Evolutionary conservation across 139 green algal species (phyloP).

Genomic region (Chlamydomonas sp.): DNA sequence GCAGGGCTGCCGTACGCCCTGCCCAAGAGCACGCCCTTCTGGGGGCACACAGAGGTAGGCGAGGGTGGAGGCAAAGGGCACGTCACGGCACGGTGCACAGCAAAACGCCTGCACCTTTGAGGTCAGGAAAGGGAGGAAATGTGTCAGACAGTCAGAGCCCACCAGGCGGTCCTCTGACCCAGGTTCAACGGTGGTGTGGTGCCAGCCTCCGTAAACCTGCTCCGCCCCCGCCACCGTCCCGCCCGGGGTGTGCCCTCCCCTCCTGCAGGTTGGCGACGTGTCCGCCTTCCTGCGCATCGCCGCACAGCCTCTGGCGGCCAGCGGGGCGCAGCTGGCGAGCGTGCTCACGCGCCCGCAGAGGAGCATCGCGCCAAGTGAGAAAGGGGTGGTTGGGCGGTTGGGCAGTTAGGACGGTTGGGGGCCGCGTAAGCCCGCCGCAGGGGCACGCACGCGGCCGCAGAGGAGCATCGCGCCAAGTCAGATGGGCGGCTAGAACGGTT

Average conservation of each 20-base stretch:
- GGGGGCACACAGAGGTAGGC: neutral
- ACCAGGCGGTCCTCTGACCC: too few species aligned
- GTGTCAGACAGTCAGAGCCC: too few species aligned
- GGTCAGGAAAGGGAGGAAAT: too few species aligned
- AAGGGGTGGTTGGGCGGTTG: neutral
- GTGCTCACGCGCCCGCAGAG: constrained; percentile 4
- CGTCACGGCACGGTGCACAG: neutral
- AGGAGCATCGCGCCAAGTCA: neutral
- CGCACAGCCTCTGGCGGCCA: neutral
- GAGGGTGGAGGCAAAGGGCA: neutral
- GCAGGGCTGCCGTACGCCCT: constrained; percentile 17
- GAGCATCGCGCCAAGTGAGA: neutral
- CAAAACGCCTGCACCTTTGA: neutral
- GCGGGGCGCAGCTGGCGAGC: neutral
- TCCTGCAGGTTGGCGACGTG: neutral
- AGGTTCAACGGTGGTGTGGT: too few species aligned
- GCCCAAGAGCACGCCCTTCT: constrained; percentile 29
- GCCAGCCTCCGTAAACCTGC: too few species aligned
- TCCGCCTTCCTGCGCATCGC: neutral
- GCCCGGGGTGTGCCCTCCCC: too few species aligned
- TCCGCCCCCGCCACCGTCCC: too few species aligned
- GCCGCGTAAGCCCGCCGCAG: too few species aligned
- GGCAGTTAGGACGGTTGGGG: neutral
- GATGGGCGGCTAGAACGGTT: neutral
- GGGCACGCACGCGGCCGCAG: neutral